Conservation (phyloP, 1,284 basidiomycete genomes). For the Puccinia brachypodii region DNA sequence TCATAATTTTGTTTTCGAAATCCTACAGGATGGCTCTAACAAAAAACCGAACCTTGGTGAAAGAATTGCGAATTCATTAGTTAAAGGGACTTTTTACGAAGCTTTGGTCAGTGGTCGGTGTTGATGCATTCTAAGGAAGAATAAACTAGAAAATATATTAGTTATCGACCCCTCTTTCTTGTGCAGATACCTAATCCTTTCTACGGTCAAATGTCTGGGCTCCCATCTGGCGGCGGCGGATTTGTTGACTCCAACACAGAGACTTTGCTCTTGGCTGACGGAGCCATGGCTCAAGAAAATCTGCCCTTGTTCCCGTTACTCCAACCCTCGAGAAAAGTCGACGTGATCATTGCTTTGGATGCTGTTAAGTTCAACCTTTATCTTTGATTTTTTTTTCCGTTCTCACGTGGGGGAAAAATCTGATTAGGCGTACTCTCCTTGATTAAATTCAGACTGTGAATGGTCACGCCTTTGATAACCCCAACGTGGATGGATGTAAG, state of each 20-base stretch:
- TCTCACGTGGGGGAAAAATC: background rate
- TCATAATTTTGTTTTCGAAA: too few species aligned
- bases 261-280: conserved; percentile 39
- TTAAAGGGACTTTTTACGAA: conserved; percentile 40
- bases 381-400: background rate
- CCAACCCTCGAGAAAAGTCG: conserved; percentile 32
- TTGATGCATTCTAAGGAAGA: too few species aligned
- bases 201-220: conserved; percentile 21
- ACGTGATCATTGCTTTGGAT: conserved; percentile 42
- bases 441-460: conserved; percentile 15
- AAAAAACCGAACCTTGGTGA: conserved; percentile 16
- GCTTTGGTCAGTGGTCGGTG: conserved; percentile 18
- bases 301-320: conserved; percentile 43
- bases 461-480: background rate
- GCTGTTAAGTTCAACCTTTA: conserved; percentile 34
- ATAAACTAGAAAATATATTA: background rate
- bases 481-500: conserved; percentile 39
- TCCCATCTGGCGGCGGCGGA: background rate
- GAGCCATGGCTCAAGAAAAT: conserved; percentile 45
- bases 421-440: background rate
- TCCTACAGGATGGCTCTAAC: conserved; percentile 34
- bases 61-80: conserved; percentile 30
- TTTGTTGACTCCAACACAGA: conserved; percentile 31
- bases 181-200: conserved; percentile 43
- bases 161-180: background rate